Percentiles rank a stretch among this genome's conserved stretches.
Conservation (phyloP, 140 eudicot species). For the Cichorium intybus region DNA sequence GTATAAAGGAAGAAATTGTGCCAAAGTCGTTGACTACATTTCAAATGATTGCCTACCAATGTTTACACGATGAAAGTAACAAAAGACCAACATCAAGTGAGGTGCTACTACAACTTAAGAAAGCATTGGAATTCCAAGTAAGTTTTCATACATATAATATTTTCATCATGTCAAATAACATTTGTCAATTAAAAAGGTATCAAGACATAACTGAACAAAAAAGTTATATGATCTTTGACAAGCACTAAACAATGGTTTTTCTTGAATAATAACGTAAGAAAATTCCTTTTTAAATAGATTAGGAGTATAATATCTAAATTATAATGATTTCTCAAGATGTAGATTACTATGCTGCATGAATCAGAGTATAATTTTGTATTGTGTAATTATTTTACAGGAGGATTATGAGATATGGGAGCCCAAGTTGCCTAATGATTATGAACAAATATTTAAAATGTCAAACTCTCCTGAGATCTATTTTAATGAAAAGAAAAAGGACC, state of each 20-base stretch:
- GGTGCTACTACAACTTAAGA: neutral
- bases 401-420: conserved; percentile 13
- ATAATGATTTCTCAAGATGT: no score
- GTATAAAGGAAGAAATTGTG: neutral
- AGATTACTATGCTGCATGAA: no score
- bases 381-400: neutral
- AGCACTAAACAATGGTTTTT: no score
- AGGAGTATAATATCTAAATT: no score
- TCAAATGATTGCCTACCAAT: neutral
- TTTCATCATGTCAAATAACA: no score
- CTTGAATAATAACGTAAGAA: no score
- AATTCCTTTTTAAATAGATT: no score
- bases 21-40: neutral
- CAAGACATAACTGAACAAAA: no score
- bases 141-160: neutral
- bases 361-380: no score
- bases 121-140: conserved; percentile 7
- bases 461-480: neutral
- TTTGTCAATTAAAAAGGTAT: no score
- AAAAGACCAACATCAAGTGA: neutral
- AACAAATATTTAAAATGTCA: conserved; percentile 11
- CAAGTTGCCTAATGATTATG: conserved; percentile 2
- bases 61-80: neutral
- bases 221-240: no score
- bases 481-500: neutral